Percentiles rank a stretch among this genome's conserved stretches.
These are phyloP conservation scores for Strigomonas culicis DNA, from an alignment of 208 protist species.

Conservation along the genomic window DNA sequence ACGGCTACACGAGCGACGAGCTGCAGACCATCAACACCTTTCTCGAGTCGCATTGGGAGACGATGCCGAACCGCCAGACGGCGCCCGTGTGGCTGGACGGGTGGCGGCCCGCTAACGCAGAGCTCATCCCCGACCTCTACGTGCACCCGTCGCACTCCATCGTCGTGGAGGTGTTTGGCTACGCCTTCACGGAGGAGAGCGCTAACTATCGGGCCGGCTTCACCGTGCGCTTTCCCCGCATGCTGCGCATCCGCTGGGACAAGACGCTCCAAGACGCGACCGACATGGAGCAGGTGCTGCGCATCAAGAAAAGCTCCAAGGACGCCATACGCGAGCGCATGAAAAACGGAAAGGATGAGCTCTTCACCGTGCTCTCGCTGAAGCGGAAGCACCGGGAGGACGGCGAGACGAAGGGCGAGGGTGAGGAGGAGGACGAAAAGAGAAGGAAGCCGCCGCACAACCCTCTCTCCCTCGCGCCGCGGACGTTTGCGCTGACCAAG, in stretches of 20 bases:
- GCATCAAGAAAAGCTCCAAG: constrained; percentile 19
- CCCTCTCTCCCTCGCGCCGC: constrained; percentile 5
- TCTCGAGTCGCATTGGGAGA: constrained; percentile 43
- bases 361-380: constrained; percentile 20
- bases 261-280: constrained; percentile 35
- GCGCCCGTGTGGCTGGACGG: constrained; percentile 34
- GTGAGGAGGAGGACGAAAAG: background rate
- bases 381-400: constrained; percentile 22
- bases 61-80: constrained; percentile 15
- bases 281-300: constrained; percentile 9
- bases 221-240: constrained; percentile 59
- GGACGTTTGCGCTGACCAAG: constrained; percentile 4
- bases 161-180: constrained; percentile 52
- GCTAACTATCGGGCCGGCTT: constrained; percentile 32
- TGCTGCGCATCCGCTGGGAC: constrained; percentile 39
- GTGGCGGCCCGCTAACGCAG: constrained; percentile 25
- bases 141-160: constrained; percentile 33
- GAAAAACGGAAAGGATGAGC: constrained; percentile 11
- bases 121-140: constrained; percentile 50
- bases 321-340: constrained; percentile 16
- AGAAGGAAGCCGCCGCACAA: background rate
- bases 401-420: background rate
- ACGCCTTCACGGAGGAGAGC: constrained; percentile 27
- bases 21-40: constrained; percentile 23
- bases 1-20: constrained; percentile 50